Evolutionary conservation across 768 basidiomycete genomes (phyloP).

Genomic region (Amanita pseudoporphyria): DNA sequence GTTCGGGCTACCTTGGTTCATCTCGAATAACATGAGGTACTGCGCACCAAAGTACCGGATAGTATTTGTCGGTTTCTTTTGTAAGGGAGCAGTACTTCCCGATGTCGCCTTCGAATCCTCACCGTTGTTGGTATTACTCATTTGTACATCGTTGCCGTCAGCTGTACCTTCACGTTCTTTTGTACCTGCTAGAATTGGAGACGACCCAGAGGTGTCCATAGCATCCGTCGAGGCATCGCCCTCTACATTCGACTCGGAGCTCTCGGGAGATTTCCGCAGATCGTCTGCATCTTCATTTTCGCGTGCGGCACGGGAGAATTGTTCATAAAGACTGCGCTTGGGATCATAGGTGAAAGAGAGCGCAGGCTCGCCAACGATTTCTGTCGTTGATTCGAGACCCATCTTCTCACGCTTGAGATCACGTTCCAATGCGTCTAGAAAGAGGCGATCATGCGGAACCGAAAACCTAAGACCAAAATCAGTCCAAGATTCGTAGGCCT

Average conservation of each 20-base stretch:
- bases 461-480: conserved; percentile 60
- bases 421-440: conserved; percentile 92
- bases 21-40: conserved; percentile 59
- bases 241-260: conserved; percentile 15
- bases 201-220: conserved; percentile 5
- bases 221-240: conserved; percentile 2
- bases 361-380: conserved; percentile 67
- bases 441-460: conserved; percentile 93
- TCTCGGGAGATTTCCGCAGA: conserved; percentile 17
- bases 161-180: conserved; percentile 7
- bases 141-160: conserved; percentile 13
- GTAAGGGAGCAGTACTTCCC: conserved; percentile 1
- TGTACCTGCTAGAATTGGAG: not conserved
- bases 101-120: conserved; percentile 8
- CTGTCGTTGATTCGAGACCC: conserved; percentile 78
- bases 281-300: conserved; percentile 32
- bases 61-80: conserved; percentile 1
- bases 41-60: conserved; percentile 31
- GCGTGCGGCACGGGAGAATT: conserved; percentile 51
- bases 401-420: conserved; percentile 95
- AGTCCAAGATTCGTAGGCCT: not conserved
- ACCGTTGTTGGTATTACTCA: conserved; percentile 4
- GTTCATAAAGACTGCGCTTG: conserved; percentile 79
- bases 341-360: conserved; percentile 84
- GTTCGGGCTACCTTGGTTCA: conserved; percentile 75